Evolutionary conservation across 2,329 filamentous ascomycete species (phyloP).

Genomic region (Penicillium corylophilum): DNA sequence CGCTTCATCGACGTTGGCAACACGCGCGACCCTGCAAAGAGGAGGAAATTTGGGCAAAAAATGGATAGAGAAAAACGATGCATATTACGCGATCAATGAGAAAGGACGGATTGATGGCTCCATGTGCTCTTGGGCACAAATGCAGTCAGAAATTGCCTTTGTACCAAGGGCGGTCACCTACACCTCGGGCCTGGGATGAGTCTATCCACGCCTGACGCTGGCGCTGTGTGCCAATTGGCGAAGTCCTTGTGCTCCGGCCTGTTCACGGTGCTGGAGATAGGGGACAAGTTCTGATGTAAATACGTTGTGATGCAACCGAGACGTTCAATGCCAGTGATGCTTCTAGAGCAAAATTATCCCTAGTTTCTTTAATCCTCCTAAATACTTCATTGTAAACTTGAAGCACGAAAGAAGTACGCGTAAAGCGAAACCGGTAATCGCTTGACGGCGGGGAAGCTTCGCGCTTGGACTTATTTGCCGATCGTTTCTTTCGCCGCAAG

Average conservation of each 20-base stretch:
- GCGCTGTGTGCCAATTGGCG: conserved; percentile 15
- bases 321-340: conserved; percentile 28
- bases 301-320: conserved; percentile 31
- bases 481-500: conserved; percentile 1
- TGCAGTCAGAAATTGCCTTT: conserved; percentile 22
- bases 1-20: conserved; percentile 18
- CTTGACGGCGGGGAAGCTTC: conserved; percentile 2
- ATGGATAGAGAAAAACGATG: conserved; percentile 25
- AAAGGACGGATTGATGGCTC: conserved; percentile 21
- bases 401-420: not conserved
- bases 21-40: conserved; percentile 11
- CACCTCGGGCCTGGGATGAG: conserved; percentile 17
- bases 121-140: conserved; percentile 20
- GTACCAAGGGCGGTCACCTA: conserved; percentile 19
- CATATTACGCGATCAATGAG: conserved; percentile 25
- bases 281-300: conserved; percentile 37
- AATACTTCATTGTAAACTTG: not conserved
- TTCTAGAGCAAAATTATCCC: conserved; percentile 11
- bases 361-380: not conserved
- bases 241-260: conserved; percentile 15
- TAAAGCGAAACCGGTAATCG: not conserved
- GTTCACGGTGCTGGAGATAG: conserved; percentile 10
- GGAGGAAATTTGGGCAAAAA: conserved; percentile 17
- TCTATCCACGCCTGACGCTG: conserved; percentile 14
- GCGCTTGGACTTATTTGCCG: conserved; percentile 10